phyloP scores from a whole-genome alignment of 352 stramenopile genomes.

The Pythium scleroteichum region DNA sequence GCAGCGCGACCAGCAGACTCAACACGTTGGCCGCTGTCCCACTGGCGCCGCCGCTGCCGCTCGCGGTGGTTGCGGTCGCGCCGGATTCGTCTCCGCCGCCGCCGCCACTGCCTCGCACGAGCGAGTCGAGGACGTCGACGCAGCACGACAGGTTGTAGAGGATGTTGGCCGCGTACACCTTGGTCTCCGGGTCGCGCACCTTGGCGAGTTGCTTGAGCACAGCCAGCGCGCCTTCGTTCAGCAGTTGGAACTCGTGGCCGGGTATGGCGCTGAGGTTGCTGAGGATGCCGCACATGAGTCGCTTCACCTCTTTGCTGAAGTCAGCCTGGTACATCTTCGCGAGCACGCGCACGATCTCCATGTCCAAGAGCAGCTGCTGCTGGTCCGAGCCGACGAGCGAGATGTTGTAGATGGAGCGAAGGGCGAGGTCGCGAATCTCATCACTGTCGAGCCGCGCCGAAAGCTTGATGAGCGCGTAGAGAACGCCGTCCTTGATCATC shows the following conservation, averaged over 20 bases:
- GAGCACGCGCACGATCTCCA: constrained; percentile 80
- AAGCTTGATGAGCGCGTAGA: constrained; percentile 88
- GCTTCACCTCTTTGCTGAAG: constrained; percentile 78
- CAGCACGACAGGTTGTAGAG: constrained; percentile 81
- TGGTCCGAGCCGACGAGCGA: constrained; percentile 49
- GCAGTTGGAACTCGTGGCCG: constrained; percentile 28
- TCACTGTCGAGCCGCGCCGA: constrained; percentile 71
- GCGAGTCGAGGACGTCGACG: constrained; percentile 38
- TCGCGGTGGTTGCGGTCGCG: constrained; percentile 10
- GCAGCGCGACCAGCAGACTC: constrained; percentile 56
- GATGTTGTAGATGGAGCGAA: constrained; percentile 81
- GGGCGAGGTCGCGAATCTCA: constrained; percentile 66
- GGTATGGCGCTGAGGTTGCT: constrained; percentile 54
- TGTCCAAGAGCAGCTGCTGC: constrained; percentile 61
- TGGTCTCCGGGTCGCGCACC: constrained; percentile 77
- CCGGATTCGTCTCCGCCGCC: constrained; percentile 10
- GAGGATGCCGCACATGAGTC: constrained; percentile 71
- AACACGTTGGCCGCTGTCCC: constrained; percentile 45
- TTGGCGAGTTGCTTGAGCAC: constrained; percentile 76
- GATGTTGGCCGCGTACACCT: constrained; percentile 81
- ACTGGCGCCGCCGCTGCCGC: constrained; percentile 3
- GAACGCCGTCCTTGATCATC: constrained; percentile 71
- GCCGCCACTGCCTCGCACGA: constrained; percentile 49
- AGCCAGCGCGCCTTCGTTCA: constrained; percentile 49
- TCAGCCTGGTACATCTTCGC: constrained; percentile 76